Evolutionary conservation across 2,329 filamentous ascomycete species (phyloP).

Genomic region (Nemania diffusa): DNA sequence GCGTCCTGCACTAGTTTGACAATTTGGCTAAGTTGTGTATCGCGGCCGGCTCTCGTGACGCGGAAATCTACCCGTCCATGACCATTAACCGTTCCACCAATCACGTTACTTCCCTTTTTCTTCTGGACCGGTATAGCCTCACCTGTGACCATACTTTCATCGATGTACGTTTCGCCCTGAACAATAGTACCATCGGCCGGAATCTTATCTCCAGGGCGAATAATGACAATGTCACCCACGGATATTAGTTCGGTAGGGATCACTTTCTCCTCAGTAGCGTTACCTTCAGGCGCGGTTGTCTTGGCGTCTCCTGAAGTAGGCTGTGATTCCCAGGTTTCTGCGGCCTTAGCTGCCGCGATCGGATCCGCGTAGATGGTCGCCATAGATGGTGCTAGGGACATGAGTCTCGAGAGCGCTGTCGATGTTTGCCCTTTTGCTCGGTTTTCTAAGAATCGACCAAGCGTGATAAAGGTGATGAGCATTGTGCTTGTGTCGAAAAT

Average conservation of each 20-base stretch:
- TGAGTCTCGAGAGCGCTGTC: conserved; percentile 88
- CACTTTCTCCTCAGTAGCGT: conserved; percentile 80
- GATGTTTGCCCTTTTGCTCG: conserved; percentile 95
- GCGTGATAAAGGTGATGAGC: conserved; percentile 94
- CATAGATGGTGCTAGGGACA: conserved; percentile 97
- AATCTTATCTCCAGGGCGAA: conserved; percentile 95
- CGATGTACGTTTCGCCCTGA: conserved; percentile 89
- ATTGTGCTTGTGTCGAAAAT: conserved; percentile 99
- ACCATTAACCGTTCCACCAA: conserved; percentile 95
- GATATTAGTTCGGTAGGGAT: conserved; percentile 95
- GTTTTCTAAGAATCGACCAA: conserved; percentile 94
- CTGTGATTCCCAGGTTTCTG: conserved; percentile 76
- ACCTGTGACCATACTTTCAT: conserved; percentile 98
- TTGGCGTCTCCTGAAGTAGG: conserved; percentile 57
- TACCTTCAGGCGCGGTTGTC: conserved; percentile 59
- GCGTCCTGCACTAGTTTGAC: conserved; percentile 98
- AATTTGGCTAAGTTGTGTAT: conserved; percentile 97
- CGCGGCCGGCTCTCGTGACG: conserved; percentile 89
- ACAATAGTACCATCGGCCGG: conserved; percentile 90
- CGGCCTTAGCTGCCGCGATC: conserved; percentile 90
- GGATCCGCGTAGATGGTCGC: conserved; percentile 96
- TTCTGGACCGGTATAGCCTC: conserved; percentile 97
- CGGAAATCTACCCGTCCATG: conserved; percentile 91
- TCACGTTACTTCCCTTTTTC: conserved; percentile 79
- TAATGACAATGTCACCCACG: conserved; percentile 90